phyloP scores from a whole-genome alignment of 306 rosid species.

The Vachellia collinsii region DNA sequence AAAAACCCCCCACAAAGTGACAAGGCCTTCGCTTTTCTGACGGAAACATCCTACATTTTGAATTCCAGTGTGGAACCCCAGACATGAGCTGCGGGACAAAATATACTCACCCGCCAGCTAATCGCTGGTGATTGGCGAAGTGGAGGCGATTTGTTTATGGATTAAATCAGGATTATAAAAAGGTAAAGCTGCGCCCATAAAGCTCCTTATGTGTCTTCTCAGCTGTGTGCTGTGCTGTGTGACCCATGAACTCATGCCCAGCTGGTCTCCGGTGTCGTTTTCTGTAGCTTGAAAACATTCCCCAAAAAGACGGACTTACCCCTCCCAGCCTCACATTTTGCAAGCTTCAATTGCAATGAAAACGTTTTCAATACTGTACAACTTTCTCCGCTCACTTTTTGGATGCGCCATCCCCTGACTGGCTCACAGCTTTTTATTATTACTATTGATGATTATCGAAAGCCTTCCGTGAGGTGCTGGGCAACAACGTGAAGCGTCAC shows the following conservation, averaged over 20 bases:
- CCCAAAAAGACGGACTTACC: neutral
- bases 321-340: neutral
- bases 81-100: no score
- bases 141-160: neutral
- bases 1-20: neutral
- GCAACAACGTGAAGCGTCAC: neutral
- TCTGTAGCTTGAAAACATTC: neutral
- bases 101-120: neutral
- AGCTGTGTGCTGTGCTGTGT: neutral
- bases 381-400: neutral
- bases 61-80: neutral
- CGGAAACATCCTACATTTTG: slow-evolving; percentile 19
- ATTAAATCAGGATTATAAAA: neutral
- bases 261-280: slow-evolving; percentile 16
- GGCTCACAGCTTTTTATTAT: neutral
- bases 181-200: neutral
- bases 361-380: neutral
- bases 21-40: slow-evolving; percentile 30
- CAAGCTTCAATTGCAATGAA: neutral
- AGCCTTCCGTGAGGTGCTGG: no score
- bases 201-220: neutral
- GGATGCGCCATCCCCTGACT: neutral
- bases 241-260: slow-evolving; percentile 8
- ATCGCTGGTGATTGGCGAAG: neutral
- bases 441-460: no score